A percentile compares a stretch with the other conserved stretches of the same genome.
phyloP scores from a whole-genome alignment of 1,284 basidiomycete species.

The Sanghuangporus weigelae region DNA sequence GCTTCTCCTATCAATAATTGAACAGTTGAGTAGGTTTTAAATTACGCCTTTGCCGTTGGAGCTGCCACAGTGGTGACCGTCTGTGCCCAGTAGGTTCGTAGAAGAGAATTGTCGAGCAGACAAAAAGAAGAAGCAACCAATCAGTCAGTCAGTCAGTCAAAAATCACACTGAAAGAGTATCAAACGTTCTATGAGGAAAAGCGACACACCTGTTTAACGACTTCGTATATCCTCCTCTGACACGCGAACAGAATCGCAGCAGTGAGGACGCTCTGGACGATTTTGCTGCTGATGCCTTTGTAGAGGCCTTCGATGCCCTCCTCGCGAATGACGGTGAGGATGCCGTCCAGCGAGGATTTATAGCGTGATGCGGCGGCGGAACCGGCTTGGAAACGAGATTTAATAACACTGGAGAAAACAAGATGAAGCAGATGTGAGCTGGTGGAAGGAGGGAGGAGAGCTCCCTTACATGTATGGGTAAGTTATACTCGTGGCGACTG shows the following conservation, averaged over 20 bases:
- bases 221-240: slow-evolving; percentile 71
- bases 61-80: not conserved
- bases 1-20: no score
- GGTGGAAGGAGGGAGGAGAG: not conserved
- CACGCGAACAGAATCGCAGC: slow-evolving; percentile 87
- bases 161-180: no score
- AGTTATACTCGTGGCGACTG: slow-evolving; percentile 69
- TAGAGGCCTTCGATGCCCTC: slow-evolving; percentile 83
- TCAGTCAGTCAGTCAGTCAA: not conserved
- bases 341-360: slow-evolving; percentile 65
- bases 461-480: slow-evolving; percentile 72
- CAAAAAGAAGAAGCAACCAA: not conserved
- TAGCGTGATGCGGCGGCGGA: slow-evolving; percentile 57
- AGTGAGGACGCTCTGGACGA: slow-evolving; percentile 85
- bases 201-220: slow-evolving; percentile 47
- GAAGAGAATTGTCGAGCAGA: not conserved
- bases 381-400: slow-evolving; percentile 79
- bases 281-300: slow-evolving; percentile 80
- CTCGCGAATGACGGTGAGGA: slow-evolving; percentile 65
- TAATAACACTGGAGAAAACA: slow-evolving; percentile 56
- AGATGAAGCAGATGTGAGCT: not conserved
- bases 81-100: not conserved
- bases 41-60: not conserved
- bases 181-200: not conserved
- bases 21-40: not conserved